Evolutionary conservation across 306 rosid genomes (phyloP).

Genomic region (Calophaca sinica): DNA sequence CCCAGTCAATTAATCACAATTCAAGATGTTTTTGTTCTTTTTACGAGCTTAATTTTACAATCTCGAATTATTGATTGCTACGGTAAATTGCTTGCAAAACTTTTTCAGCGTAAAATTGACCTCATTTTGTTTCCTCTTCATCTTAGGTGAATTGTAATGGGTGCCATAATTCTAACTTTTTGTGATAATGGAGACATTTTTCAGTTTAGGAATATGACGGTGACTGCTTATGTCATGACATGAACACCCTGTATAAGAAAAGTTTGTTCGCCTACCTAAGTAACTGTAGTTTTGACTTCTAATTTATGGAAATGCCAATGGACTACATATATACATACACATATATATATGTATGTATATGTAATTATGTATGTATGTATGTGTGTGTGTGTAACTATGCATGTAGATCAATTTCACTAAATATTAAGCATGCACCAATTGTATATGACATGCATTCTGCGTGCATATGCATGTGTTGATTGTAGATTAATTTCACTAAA

Average conservation of each 20-base stretch:
- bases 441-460: neutral
- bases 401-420: neutral
- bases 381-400: too few species aligned
- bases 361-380: too few species aligned
- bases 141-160: neutral
- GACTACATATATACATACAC: too few species aligned
- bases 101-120: neutral
- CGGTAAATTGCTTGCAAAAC: neutral
- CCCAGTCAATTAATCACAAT: slow-evolving; percentile 26
- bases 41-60: neutral
- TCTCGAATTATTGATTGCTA: slow-evolving; percentile 27
- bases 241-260: neutral
- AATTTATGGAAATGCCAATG: neutral
- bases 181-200: neutral
- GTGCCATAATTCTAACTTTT: slow-evolving; percentile 1
- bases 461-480: too few species aligned
- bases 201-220: slow-evolving; percentile 2
- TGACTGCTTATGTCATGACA: slow-evolving; percentile 1
- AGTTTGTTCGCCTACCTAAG: slow-evolving; percentile 3
- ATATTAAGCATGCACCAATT: neutral
- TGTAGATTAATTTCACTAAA: neutral
- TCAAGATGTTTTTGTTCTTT: neutral
- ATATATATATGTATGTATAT: neutral
- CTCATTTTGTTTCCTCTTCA: neutral
- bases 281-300: neutral